A percentile compares a stretch with the other conserved stretches of the same genome.
phyloP scores from a whole-genome alignment of 1,139 yeast species.

The Hemisphaericaspora xylanilytica region DNA sequence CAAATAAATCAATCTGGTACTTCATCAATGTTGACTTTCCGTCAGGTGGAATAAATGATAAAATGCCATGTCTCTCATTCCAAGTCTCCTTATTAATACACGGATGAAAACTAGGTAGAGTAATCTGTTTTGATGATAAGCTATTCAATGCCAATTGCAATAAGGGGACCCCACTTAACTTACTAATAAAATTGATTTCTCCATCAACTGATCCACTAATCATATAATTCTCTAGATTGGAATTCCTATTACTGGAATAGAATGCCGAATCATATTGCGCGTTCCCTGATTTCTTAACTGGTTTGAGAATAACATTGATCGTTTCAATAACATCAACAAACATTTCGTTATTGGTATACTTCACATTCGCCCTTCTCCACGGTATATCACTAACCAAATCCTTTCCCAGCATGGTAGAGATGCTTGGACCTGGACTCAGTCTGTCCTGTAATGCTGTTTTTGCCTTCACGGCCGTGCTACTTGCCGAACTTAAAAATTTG shows the following conservation, averaged over 20 bases:
- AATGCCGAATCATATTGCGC: constrained; percentile 37
- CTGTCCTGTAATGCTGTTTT: constrained; percentile 11
- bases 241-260: constrained; percentile 24
- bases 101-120: constrained; percentile 57
- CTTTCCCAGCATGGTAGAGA: neutral
- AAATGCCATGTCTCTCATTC: constrained; percentile 34
- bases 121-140: constrained; percentile 39
- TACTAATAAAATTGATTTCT: constrained; percentile 57
- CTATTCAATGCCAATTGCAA: constrained; percentile 54
- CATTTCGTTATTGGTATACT: constrained; percentile 73
- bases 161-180: constrained; percentile 73
- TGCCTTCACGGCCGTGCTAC: constrained; percentile 28
- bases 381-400: constrained; percentile 38
- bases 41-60: constrained; percentile 86
- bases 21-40: constrained; percentile 66
- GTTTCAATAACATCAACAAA: constrained; percentile 74
- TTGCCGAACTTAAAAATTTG: constrained; percentile 35
- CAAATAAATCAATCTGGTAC: constrained; percentile 56
- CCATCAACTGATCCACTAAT: constrained; percentile 66
- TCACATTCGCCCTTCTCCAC: constrained; percentile 70
- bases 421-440: neutral
- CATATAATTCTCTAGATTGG: constrained; percentile 32
- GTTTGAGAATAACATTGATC: constrained; percentile 44
- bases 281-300: constrained; percentile 16
- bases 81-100: constrained; percentile 53